These are phyloP conservation scores for Spiraea crenata DNA, from an alignment of 331 rosid genomes.

Conservation along the genomic window DNA sequence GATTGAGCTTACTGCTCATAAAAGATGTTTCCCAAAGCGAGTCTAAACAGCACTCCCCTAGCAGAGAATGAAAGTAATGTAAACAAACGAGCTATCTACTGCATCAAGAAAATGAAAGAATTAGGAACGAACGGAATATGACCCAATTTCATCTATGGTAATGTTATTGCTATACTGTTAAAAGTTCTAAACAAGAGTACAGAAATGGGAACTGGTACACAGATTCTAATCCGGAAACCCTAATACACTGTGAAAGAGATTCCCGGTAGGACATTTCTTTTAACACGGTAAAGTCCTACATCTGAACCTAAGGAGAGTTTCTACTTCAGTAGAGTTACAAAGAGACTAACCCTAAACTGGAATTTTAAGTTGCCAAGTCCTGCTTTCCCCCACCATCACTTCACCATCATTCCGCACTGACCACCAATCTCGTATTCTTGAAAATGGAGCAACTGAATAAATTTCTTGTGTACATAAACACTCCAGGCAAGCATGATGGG, in stretches of 20 bases:
- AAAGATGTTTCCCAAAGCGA: too few species aligned
- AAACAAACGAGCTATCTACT: neutral
- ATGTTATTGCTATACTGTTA: slow-evolving; percentile 43
- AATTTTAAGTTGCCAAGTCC: slow-evolving; percentile 5
- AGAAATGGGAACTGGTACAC: slow-evolving; percentile 22
- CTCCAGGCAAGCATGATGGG: slow-evolving; percentile 21
- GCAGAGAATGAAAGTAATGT: neutral
- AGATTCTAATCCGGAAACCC: slow-evolving; percentile 31
- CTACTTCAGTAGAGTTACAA: slow-evolving; percentile 43
- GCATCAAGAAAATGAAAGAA: neutral
- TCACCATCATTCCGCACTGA: slow-evolving; percentile 7
- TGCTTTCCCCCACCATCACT: slow-evolving; percentile 17
- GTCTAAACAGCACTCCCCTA: too few species aligned
- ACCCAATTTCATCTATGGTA: slow-evolving; percentile 21
- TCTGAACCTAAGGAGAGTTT: slow-evolving; percentile 42
- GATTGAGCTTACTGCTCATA: too few species aligned
- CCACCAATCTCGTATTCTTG: neutral
- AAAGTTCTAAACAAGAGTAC: slow-evolving; percentile 25
- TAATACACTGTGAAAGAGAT: slow-evolving; percentile 23
- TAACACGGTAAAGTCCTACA: slow-evolving; percentile 38
- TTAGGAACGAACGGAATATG: neutral
- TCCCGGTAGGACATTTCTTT: slow-evolving; percentile 12
- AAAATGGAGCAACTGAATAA: slow-evolving; percentile 22
- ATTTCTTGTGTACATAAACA: slow-evolving; percentile 31
- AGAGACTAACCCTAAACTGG: slow-evolving; percentile 29